Percentiles rank a stretch among this genome's conserved stretches.
phyloP scores from a whole-genome alignment of 2,329 filamentous ascomycete genomes.

The Xylariales sp. region DNA sequence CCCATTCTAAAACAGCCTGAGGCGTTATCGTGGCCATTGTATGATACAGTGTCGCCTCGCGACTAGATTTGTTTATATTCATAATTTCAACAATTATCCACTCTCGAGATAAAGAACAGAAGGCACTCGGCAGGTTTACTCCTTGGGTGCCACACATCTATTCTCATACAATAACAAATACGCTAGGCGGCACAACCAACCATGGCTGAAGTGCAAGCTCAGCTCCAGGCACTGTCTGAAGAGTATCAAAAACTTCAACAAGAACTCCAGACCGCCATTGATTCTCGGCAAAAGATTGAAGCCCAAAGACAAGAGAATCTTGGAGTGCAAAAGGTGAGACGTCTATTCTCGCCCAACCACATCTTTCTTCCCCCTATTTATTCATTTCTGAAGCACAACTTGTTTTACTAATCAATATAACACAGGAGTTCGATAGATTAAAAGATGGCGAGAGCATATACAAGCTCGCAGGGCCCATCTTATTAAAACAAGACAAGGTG shows the following conservation, averaged over 20 bases:
- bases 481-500: conserved; percentile 92
- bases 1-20: neutral
- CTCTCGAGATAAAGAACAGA: too few relatives aligned
- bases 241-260: conserved; percentile 89
- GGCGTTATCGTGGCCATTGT: too few relatives aligned
- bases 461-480: conserved; percentile 91
- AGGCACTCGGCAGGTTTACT: neutral
- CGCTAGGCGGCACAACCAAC: neutral
- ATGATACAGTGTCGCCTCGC: neutral
- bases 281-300: conserved; percentile 89
- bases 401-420: neutral
- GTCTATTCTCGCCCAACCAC: neutral
- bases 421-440: conserved; percentile 82
- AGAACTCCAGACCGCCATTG: conserved; percentile 81
- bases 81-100: neutral
- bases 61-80: neutral
- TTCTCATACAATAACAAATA: neutral
- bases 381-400: neutral
- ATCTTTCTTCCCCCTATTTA: neutral
- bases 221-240: conserved; percentile 84
- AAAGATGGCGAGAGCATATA: conserved; percentile 90
- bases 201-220: conserved; percentile 80
- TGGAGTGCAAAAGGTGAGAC: conserved; percentile 79
- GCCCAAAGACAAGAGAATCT: conserved; percentile 94
- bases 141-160: neutral